A percentile compares a stretch with the other conserved stretches of the same genome.
These are phyloP conservation scores for Acrocalymma vagum DNA, from an alignment of 2,329 filamentous ascomycete genomes.

Conservation along the genomic window DNA sequence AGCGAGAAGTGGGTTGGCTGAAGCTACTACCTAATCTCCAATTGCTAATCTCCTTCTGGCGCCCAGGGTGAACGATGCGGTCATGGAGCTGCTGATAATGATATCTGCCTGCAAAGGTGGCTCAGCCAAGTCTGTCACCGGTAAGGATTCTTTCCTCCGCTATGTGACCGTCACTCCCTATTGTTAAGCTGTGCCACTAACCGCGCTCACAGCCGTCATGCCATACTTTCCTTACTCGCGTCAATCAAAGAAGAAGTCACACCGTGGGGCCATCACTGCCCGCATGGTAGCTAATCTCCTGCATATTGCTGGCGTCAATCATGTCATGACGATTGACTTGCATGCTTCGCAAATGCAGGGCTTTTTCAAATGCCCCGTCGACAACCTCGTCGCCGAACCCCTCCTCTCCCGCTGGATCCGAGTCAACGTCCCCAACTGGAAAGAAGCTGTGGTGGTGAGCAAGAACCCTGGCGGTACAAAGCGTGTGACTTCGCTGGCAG, in stretches of 20 bases:
- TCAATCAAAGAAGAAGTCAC: slow-evolving; percentile 98
- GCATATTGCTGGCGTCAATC: slow-evolving; percentile 91
- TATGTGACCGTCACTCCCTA: slow-evolving; percentile 2
- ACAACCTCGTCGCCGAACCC: slow-evolving; percentile 96
- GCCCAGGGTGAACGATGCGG: slow-evolving; percentile 87
- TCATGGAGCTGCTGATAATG: slow-evolving; percentile 99
- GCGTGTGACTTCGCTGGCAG: slow-evolving; percentile 92
- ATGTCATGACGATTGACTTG: slow-evolving; percentile 96
- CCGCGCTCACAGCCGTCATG: slow-evolving; percentile 70
- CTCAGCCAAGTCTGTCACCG: slow-evolving; percentile 95
- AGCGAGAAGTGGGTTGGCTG: slow-evolving; percentile 70
- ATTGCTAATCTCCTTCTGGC: slow-evolving; percentile 36
- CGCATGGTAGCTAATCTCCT: slow-evolving; percentile 97
- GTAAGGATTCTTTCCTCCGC: slow-evolving; percentile 60
- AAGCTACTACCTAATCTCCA: slow-evolving; percentile 10
- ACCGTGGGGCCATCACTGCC: slow-evolving; percentile 94
- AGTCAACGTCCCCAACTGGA: slow-evolving; percentile 86
- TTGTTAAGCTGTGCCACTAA: slow-evolving; percentile 18
- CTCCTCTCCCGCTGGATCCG: slow-evolving; percentile 96
- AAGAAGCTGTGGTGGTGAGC: slow-evolving; percentile 92
- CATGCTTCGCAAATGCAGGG: slow-evolving; percentile 97
- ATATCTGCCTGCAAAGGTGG: slow-evolving; percentile 98
- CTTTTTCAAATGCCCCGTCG: slow-evolving; percentile 97
- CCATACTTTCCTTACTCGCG: slow-evolving; percentile 99
- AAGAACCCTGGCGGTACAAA: slow-evolving; percentile 99